Base-by-base conservation (phyloP, 257 asterid species). In the Ocimum tenuiflorum region DNA sequence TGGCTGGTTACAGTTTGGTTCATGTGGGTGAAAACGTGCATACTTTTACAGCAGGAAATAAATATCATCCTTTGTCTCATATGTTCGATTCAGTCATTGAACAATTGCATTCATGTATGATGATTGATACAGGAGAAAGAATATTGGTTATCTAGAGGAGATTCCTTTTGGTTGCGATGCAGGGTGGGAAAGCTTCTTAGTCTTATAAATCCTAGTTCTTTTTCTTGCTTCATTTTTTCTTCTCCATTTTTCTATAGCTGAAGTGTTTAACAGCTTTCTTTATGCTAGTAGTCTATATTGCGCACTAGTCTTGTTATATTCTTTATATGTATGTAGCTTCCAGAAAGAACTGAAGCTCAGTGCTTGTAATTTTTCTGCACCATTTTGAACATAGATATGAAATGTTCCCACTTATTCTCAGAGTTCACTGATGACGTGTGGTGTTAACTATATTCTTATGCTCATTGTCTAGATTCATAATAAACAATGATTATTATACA, bases 1-100 rank as follows among this genome's bases (percentile, higher is more conserved):
- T 85, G 47, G 75, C 87, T 50, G 92, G 89, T 59, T 81, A 77
- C 75, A 92, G 98, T 78, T 80, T 89, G 76, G 85, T 86, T 68
- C 81, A 75, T 74, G 78, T 78, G 24, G 65, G 75, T 76, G 75
- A 69, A 27, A 76, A 62, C 43, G 74, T 83, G 4, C 75, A 70
- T 74, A 76, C 77, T 55, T 88, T 80, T 76, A 69, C 79, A 12
- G 86, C 91, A 0, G 91, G 89, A 58, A 86, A 81, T 59, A 85
- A 74, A 47, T 53, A 20, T 59, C 73, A 77, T 59, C 66, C 68
- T 14, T 73, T 77, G 69, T 71, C 81, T 35, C 73, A 29, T 41
- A 47, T 68, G 39, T 50, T 80, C 35, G 51, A 63, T 49, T 82
- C 78, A 0, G 76, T 81, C 41, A 60, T 83, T 63, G 79, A 76